A percentile compares a stretch with the other conserved stretches of the same genome.
phyloP scores from a whole-genome alignment of 768 basidiomycete genomes.

The Lactarius sp. region DNA sequence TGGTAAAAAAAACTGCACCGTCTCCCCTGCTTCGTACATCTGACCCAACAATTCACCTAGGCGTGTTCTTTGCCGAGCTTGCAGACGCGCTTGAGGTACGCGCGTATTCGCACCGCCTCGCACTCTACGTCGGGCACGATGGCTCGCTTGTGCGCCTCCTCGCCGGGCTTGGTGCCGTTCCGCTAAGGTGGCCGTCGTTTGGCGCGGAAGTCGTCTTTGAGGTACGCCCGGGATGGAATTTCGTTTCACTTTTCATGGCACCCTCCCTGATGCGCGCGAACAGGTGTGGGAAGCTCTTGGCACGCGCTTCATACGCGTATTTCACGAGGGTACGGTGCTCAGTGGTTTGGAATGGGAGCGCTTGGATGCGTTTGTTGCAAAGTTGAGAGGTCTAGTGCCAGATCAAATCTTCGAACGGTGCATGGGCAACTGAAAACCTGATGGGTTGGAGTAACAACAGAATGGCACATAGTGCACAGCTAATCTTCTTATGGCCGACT shows the following conservation, averaged over 20 bases:
- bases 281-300: conserved; percentile 38
- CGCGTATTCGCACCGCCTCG: conserved; percentile 35
- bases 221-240: conserved; percentile 28
- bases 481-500: neutral
- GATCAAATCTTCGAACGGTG: conserved; percentile 32
- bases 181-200: conserved; percentile 45
- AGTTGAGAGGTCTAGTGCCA: conserved; percentile 36
- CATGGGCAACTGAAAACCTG: conserved; percentile 9
- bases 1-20: conserved; percentile 28
- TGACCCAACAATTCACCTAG: conserved; percentile 25
- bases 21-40: neutral
- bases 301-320: conserved; percentile 37
- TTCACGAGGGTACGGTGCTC: conserved; percentile 43
- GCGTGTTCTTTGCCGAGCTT: conserved; percentile 45
- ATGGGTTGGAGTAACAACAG: neutral
- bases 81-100: conserved; percentile 34
- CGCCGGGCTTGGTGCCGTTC: conserved; percentile 36
- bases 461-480: neutral
- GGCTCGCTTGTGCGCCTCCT: conserved; percentile 41
- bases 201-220: conserved; percentile 46
- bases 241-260: neutral
- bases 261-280: neutral
- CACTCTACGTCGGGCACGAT: conserved; percentile 46
- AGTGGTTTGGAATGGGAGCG: conserved; percentile 35
- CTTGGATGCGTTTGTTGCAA: conserved; percentile 34